Conservation (phyloP, 139 green algal species). For the Spirogloea muscicola region DNA sequence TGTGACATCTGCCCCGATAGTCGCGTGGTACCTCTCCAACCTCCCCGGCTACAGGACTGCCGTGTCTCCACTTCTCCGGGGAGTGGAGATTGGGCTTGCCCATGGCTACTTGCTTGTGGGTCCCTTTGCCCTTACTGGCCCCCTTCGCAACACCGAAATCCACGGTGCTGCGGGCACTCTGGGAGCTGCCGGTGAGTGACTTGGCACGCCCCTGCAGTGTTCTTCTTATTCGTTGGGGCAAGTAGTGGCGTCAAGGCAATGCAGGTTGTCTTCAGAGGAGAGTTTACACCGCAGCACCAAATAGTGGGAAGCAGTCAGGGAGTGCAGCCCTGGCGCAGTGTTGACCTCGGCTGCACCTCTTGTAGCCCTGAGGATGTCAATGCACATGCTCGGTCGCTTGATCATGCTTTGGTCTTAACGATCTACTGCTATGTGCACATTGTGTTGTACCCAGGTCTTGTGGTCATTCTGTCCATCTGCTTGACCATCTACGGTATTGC, state of each 20-base stretch:
- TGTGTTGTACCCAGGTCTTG: constrained; percentile 72
- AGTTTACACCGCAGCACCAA: no score
- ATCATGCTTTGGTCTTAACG: neutral
- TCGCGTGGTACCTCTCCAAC: constrained; percentile 88
- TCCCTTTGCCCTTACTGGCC: constrained; percentile 77
- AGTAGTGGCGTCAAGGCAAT: no score
- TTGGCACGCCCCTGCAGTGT: no score
- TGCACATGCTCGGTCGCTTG: no score
- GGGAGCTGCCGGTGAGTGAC: constrained; percentile 77
- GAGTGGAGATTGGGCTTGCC: constrained; percentile 94
- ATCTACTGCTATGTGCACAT: neutral
- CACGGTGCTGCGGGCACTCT: constrained; percentile 81
- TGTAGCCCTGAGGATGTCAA: no score
- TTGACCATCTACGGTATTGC: constrained; percentile 86
- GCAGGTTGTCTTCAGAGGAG: no score
- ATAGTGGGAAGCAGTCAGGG: no score
- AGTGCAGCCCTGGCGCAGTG: no score
- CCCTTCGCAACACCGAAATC: constrained; percentile 58
- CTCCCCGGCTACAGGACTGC: constrained; percentile 92
- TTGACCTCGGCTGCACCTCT: no score
- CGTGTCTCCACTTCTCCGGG: constrained; percentile 87
- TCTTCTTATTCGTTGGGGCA: no score
- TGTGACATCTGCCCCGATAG: constrained; percentile 85
- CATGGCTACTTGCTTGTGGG: constrained; percentile 93
- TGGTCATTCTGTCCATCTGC: constrained; percentile 85